Evolutionary conservation across 2,329 filamentous ascomycete genomes (phyloP), one percentile per base, ranked within the genome.

Genomic region (Exophiala lecanii-corni): DNA sequence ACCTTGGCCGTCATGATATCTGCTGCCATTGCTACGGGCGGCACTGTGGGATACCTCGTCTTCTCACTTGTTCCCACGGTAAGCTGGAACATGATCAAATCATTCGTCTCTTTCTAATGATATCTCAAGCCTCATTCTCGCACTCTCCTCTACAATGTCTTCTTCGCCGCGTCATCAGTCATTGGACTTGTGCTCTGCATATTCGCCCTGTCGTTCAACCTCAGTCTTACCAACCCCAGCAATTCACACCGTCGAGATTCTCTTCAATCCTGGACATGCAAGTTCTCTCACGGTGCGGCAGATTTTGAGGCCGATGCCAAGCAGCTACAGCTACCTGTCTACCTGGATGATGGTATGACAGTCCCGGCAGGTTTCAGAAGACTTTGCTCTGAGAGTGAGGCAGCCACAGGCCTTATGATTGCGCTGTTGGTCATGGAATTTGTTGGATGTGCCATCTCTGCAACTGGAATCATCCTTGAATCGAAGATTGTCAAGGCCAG

Each of bases 401-500:
- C 62, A 1, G 61, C 57, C 1, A 63, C 66, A 32, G 57, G 57
- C 0, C 39, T 71, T 10, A 56, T 68, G 34, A 60, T 60, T 21
- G 61, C 9, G 30, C 57, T 47, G 55, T 56, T 38, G 59, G 61
- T 39, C 51, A 50, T 28, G 44, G 55, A 20, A 62, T 61, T 5
- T 51, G 55, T 44, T 58, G 59, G 60, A 49, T 62, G 51, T 57
- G 63, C 36, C 42, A 55, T 54, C 9, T 57, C 43, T 20, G 47
- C 23, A 2, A 18, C 39, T 10, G 47, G 49, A 2, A 39, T 49
- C 12, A 12, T 45, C 3, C 34, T 49, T 10, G 51, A 52, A 36
- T 47, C 36, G 21, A 38, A 34, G 48, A 73, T 76, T 32, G 62
- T 59, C 55, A 69, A 73, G 34, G 62, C 57, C 18, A 44, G 53